phyloP scores from a whole-genome alignment of 1,284 basidiomycete genomes.

The Rhodotorula mucilaginosa region DNA sequence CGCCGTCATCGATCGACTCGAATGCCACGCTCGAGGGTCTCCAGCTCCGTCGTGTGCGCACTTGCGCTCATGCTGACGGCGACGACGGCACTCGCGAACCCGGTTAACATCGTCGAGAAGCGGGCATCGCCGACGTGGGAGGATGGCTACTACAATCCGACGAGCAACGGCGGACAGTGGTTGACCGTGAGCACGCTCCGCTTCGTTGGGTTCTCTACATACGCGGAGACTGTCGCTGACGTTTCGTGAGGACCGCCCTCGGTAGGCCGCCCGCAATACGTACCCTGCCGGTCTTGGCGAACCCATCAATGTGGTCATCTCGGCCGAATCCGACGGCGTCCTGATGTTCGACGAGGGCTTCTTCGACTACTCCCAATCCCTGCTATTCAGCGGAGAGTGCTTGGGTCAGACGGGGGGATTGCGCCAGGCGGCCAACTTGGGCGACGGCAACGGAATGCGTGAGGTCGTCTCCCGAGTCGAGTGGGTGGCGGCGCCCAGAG shows the following conservation, averaged over 20 bases:
- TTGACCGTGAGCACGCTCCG: constrained; percentile 23
- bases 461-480: constrained; percentile 45
- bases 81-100: neutral
- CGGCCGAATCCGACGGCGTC: constrained; percentile 69
- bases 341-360: constrained; percentile 64
- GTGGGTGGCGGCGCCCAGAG: neutral
- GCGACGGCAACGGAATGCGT: constrained; percentile 74
- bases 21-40: no score
- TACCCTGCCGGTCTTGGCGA: constrained; percentile 66
- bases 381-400: constrained; percentile 55
- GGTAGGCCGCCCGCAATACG: constrained; percentile 15
- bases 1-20: no score
- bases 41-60: no score
- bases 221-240: neutral
- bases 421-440: constrained; percentile 72
- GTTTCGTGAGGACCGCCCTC: no score
- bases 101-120: neutral
- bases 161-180: constrained; percentile 51
- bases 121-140: neutral
- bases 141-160: constrained; percentile 56
- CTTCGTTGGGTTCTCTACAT: neutral
- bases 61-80: neutral
- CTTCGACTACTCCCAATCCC: constrained; percentile 18
- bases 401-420: constrained; percentile 71
- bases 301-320: constrained; percentile 82